A percentile compares a stretch with the other conserved stretches of the same genome.
phyloP scores from a whole-genome alignment of 352 stramenopile species.

The Phytophthora cajani region DNA sequence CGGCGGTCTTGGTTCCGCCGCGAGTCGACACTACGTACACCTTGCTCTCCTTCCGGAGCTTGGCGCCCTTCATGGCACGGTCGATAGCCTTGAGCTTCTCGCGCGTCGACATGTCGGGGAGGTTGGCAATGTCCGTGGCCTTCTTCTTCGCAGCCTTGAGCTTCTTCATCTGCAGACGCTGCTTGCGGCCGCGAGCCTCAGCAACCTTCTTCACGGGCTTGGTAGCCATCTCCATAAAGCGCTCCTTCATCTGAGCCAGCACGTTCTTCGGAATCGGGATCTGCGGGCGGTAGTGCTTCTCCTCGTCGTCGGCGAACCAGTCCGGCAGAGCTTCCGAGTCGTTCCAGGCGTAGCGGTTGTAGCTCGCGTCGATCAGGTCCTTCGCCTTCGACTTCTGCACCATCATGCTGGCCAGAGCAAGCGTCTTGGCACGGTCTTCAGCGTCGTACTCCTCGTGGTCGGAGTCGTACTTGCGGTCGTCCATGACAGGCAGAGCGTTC shows the following conservation, averaged over 20 bases:
- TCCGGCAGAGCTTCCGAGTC: conserved; percentile 95
- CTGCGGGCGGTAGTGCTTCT: conserved; percentile 98
- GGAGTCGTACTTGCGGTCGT: conserved; percentile 95
- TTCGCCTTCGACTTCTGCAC: conserved; percentile 97
- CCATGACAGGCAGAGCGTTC: conserved; percentile 59
- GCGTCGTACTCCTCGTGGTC: conserved; percentile 98
- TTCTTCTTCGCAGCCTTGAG: conserved; percentile 98
- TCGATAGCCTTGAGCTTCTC: conserved; percentile 99
- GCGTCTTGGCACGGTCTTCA: conserved; percentile 95
- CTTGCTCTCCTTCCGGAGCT: conserved; percentile 93
- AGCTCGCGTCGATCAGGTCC: conserved; percentile 98
- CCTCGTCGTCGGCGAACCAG: conserved; percentile 98
- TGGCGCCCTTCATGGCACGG: conserved; percentile 95
- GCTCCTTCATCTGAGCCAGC: conserved; percentile 98
- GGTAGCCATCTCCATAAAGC: conserved; percentile 95
- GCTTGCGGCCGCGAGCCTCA: conserved; percentile 97
- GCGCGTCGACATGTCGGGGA: conserved; percentile 96
- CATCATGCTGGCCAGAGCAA: conserved; percentile 99
- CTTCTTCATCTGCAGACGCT: conserved; percentile 93
- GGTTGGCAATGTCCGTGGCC: conserved; percentile 95
- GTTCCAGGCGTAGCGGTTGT: conserved; percentile 99
- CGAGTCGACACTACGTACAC: conserved; percentile 96
- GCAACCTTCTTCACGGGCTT: conserved; percentile 99
- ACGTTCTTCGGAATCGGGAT: conserved; percentile 96
- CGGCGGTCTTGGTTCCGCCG: conserved; percentile 64